Conservation (phyloP, 2,329 filamentous ascomycete genomes). For the Fusarium setosum region DNA sequence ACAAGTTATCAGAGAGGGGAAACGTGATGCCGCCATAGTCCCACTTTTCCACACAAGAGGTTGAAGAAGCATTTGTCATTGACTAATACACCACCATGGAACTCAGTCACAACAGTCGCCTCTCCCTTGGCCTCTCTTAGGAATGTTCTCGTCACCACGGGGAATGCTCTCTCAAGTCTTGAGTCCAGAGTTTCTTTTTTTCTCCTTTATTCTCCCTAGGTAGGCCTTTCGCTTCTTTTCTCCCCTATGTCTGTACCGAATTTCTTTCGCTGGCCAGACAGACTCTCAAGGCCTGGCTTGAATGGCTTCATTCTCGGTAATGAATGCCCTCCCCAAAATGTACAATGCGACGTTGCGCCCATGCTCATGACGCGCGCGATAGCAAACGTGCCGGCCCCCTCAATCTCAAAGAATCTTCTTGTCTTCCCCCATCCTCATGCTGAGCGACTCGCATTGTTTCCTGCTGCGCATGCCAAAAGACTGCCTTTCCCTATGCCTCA, state of each 20-base stretch:
- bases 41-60: slow-evolving; percentile 39
- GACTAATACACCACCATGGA: background rate
- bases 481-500: slow-evolving; percentile 33
- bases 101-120: background rate
- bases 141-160: slow-evolving; percentile 28
- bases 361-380: background rate
- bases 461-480: slow-evolving; percentile 27
- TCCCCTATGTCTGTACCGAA: too few relatives aligned
- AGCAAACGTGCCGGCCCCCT: slow-evolving; percentile 1
- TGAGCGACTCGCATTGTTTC: slow-evolving; percentile 12
- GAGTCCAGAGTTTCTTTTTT: slow-evolving; percentile 10
- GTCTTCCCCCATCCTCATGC: slow-evolving; percentile 7
- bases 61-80: slow-evolving; percentile 28
- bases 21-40: slow-evolving; percentile 35
- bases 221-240: slow-evolving; percentile 2
- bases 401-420: background rate
- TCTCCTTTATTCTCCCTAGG: slow-evolving; percentile 8
- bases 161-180: slow-evolving; percentile 7
- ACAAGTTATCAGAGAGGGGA: slow-evolving; percentile 24
- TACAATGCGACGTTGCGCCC: background rate
- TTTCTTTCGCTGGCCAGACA: background rate
- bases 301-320: background rate
- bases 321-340: too few relatives aligned
- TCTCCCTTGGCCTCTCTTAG: slow-evolving; percentile 21
- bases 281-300: slow-evolving; percentile 1